A percentile compares a stretch with the other conserved stretches of the same genome.
Conservation (phyloP, 306 rosid genomes). For the Aeschynomene evenia region DNA sequence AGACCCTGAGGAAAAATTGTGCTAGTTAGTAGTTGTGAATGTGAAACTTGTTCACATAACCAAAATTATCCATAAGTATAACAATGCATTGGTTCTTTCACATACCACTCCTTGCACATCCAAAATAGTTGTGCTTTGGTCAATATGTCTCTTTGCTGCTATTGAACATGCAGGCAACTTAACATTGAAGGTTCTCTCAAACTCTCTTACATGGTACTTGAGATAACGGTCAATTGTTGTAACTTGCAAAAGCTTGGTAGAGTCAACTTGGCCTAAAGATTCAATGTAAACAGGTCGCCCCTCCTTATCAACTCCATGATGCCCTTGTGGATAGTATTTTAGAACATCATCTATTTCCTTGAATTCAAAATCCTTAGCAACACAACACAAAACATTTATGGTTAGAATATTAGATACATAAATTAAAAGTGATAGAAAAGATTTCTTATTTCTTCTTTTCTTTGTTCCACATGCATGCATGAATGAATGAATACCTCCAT, state of each 20-base stretch:
- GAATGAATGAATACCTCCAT: constrained; percentile 89
- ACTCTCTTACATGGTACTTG: constrained; percentile 81
- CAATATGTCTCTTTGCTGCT: constrained; percentile 85
- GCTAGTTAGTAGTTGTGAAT: not conserved
- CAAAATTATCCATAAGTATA: not conserved
- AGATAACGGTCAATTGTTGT: constrained; percentile 89
- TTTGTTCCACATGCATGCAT: not conserved
- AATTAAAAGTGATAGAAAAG: not conserved
- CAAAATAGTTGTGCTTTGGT: constrained; percentile 94
- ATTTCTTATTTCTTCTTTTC: not conserved
- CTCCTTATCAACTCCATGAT: constrained; percentile 91
- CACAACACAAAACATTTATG: constrained; percentile 7
- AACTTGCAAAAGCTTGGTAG: constrained; percentile 75
- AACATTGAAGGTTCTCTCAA: constrained; percentile 78
- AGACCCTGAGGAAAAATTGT: constrained; percentile 64
- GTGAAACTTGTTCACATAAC: not conserved
- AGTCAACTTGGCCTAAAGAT: constrained; percentile 81
- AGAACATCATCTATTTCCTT: constrained; percentile 70
- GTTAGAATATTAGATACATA: constrained; percentile 24
- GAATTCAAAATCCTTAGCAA: constrained; percentile 76
- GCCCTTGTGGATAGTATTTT: constrained; percentile 93
- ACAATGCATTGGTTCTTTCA: not conserved
- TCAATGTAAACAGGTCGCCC: constrained; percentile 90
- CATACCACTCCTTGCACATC: constrained; percentile 99
- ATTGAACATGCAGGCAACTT: constrained; percentile 93